Evolutionary conservation across 352 stramenopile species (phyloP).

Genomic region (Pythium insidiosum): DNA sequence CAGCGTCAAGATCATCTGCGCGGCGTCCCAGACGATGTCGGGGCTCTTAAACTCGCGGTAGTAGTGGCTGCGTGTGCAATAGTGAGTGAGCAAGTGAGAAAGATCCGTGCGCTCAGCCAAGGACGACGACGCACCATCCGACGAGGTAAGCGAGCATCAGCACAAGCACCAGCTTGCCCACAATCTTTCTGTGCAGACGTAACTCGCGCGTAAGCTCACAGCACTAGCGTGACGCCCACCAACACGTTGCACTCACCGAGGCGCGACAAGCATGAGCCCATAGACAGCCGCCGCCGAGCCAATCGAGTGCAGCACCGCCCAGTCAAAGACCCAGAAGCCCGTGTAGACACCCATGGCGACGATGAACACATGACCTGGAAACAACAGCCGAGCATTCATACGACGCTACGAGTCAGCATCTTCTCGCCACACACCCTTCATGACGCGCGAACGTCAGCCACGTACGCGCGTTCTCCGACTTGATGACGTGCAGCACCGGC

Average conservation of each 20-base stretch:
- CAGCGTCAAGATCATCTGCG: constrained; percentile 84
- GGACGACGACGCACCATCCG: constrained; percentile 23
- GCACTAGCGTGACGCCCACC: background rate
- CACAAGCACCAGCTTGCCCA: constrained; percentile 57
- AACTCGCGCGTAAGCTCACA: no score
- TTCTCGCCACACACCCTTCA: no score
- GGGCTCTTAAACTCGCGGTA: constrained; percentile 79
- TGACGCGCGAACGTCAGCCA: no score
- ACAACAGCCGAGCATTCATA: no score
- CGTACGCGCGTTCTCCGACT: constrained; percentile 52
- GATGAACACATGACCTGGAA: constrained; percentile 67
- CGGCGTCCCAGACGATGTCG: constrained; percentile 75
- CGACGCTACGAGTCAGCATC: background rate
- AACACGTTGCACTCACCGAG: constrained; percentile 27
- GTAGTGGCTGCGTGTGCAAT: constrained; percentile 41
- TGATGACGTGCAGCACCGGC: constrained; percentile 51
- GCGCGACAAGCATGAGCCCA: constrained; percentile 51
- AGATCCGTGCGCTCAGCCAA: background rate
- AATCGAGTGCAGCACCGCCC: constrained; percentile 67
- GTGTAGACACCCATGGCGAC: constrained; percentile 45
- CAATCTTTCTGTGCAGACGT: constrained; percentile 29
- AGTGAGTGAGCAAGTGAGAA: background rate
- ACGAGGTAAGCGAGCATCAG: constrained; percentile 63
- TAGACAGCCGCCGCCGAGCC: constrained; percentile 53
- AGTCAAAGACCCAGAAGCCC: constrained; percentile 76